phyloP scores from a whole-genome alignment of 352 stramenopile genomes.

The Pythium brassicae region DNA sequence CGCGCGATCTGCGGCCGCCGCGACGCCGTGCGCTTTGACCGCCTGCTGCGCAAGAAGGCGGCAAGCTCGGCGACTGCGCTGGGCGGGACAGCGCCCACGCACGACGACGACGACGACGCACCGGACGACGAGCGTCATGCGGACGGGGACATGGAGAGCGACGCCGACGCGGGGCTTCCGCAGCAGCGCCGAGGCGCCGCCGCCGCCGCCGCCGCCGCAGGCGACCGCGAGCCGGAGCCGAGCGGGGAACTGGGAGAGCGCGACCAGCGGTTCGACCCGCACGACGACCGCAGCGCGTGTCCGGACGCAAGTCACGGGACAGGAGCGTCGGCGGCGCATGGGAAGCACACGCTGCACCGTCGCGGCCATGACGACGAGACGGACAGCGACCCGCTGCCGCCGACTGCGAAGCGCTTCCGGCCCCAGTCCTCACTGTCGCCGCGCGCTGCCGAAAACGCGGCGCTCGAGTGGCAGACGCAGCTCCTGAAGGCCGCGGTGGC shows the following conservation, averaged over 20 bases:
- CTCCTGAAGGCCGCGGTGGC: slow-evolving; percentile 34
- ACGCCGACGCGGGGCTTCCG: no score
- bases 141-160: slow-evolving; percentile 2
- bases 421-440: not conserved
- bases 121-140: slow-evolving; percentile 2
- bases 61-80: no score
- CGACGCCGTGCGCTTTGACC: slow-evolving; percentile 35
- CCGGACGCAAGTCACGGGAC: no score
- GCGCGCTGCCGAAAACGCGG: not conserved
- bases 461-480: slow-evolving; percentile 5
- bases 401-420: slow-evolving; percentile 1
- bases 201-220: not conserved
- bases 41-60: slow-evolving; percentile 29
- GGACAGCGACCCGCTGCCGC: not conserved
- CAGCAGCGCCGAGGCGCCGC: no score
- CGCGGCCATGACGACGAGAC: not conserved
- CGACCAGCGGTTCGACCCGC: not conserved
- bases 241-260: not conserved
- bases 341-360: slow-evolving; percentile 6
- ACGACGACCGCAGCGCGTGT: no score
- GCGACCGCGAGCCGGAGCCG: not conserved
- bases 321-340: not conserved
- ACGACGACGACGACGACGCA: not conserved
- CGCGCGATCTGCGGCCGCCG: slow-evolving; percentile 49
- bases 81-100: no score